phyloP scores from a whole-genome alignment of 345 rosid genomes.

The Camelina laxa region DNA sequence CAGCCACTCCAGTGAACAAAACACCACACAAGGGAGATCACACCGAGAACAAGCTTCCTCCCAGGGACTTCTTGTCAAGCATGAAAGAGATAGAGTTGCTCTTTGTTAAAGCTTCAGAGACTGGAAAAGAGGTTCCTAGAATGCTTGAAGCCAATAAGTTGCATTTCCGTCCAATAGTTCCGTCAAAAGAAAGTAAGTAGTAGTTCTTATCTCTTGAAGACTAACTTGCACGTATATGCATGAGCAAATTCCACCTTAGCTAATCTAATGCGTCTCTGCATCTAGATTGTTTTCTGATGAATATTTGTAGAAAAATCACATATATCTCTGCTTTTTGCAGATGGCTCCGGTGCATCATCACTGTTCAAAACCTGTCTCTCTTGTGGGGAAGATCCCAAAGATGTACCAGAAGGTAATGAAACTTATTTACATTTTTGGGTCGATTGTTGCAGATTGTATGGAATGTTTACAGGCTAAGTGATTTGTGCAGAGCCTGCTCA shows the following conservation, averaged over 20 bases:
- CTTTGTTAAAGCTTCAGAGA: slow-evolving; percentile 84
- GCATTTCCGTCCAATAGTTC: slow-evolving; percentile 75
- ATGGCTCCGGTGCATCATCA: slow-evolving; percentile 53
- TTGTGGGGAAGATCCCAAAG: slow-evolving; percentile 79
- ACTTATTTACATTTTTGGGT: not conserved
- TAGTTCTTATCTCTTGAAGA: slow-evolving; percentile 36
- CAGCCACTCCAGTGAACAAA: slow-evolving; percentile 47
- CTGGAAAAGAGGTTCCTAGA: slow-evolving; percentile 95
- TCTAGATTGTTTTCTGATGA: slow-evolving; percentile 4
- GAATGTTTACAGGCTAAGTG: slow-evolving; percentile 39
- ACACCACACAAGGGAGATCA: slow-evolving; percentile 57
- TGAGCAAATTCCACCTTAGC: not conserved
- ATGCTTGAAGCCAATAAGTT: slow-evolving; percentile 97
- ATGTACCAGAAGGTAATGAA: slow-evolving; percentile 72
- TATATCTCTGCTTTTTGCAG: slow-evolving; percentile 47
- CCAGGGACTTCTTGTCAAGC: slow-evolving; percentile 82
- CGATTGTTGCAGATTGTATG: slow-evolving; percentile 9
- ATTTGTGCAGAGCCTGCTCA: slow-evolving; percentile 66
- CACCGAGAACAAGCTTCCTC: slow-evolving; percentile 58
- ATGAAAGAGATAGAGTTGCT: slow-evolving; percentile 81
- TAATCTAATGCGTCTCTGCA: not conserved
- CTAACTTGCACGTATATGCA: slow-evolving; percentile 7
- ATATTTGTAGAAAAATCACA: not conserved
- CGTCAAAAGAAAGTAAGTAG: slow-evolving; percentile 71
- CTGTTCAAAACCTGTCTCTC: slow-evolving; percentile 78